These are phyloP conservation scores for Gnetum montanum DNA, from an alignment of 75 land plant species.

Conservation along the genomic window DNA sequence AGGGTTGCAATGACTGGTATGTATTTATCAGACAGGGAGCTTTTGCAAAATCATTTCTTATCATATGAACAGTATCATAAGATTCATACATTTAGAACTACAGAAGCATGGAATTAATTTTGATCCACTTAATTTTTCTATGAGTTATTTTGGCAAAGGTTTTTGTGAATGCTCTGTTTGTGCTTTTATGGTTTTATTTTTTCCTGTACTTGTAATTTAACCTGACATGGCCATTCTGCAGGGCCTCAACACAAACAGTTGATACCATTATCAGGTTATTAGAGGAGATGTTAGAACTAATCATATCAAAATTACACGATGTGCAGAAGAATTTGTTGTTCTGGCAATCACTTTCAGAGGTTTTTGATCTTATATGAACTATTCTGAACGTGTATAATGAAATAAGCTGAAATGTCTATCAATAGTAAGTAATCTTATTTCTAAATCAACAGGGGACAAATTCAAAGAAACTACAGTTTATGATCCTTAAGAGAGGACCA, in stretches of 20 bases:
- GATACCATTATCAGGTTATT: slow-evolving; percentile 29
- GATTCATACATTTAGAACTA: too few relatives aligned
- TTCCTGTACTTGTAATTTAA: too few relatives aligned
- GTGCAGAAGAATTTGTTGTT: slow-evolving; percentile 66
- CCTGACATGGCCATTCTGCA: neutral
- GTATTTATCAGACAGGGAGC: too few relatives aligned
- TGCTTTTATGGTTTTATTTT: too few relatives aligned
- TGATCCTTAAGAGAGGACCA: slow-evolving; percentile 91
- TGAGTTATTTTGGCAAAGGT: too few relatives aligned
- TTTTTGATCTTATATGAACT: slow-evolving; percentile 7
- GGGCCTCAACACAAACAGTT: neutral
- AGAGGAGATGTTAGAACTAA: slow-evolving; percentile 50
- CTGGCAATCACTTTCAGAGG: slow-evolving; percentile 81
- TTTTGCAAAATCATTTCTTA: too few relatives aligned
- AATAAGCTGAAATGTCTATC: neutral
- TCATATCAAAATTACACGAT: slow-evolving; percentile 41
- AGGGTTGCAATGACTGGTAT: too few relatives aligned
- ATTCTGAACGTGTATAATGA: neutral
- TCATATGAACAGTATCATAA: too few relatives aligned
- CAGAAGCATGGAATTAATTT: too few relatives aligned
- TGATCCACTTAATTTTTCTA: too few relatives aligned
- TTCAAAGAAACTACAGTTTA: slow-evolving; percentile 49
- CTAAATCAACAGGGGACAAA: slow-evolving; percentile 54
- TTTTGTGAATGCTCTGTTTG: too few relatives aligned
- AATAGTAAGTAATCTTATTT: neutral